Evolutionary conservation across 441 rosid genomes (phyloP), one percentile per base, ranked within the genome.

Genomic region (Raphanus hybrid): DNA sequence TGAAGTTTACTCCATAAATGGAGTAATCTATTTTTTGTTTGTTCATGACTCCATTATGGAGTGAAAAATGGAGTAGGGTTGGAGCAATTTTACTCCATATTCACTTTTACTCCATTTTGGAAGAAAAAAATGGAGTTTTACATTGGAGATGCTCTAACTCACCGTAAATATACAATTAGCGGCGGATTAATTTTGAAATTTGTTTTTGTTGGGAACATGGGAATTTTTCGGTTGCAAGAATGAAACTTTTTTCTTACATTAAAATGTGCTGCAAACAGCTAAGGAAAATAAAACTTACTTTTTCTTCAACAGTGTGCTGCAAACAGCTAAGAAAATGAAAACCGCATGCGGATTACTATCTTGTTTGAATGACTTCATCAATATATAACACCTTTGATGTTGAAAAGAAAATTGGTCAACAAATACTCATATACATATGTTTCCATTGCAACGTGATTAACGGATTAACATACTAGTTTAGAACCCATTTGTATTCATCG

Each of bases 401-500:
- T 45, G 52, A 45, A 45, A 45, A 12, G 52, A 45, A 45, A 45
- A 54, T 15, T 8, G 8, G 26, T 16, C 59, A 16, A 54, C 59
- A 54, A 54, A 6, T 54, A 54, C 16, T 54, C 59, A 54, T 16
- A 8, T 54, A 15, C 23, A 8, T 3, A 54, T 16, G 11, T 54
- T 54, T 54, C 59, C 59, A 54, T 54, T 54, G 16, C 59, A 54
- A 52, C 58, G 23, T 52, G 23, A 52, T 52, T 52, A 15, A 52
- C 23, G 58, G 10, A 52, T 57, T 58, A 58, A 58, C 3, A 57
- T 58, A n/a, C n/a, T n/a, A 23, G 62, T 58, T 58, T 58, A 58
- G 62, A 58, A 58, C 12, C 63, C 34, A 23, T 58, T 10, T 58
- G 34, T 58, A 58, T 23, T 58, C 63, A 23, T 58, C 34, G 14